Evolutionary conservation across 306 rosid species (phyloP), one percentile per base, ranked within the genome.

Genomic region (Rubus idaeus): DNA sequence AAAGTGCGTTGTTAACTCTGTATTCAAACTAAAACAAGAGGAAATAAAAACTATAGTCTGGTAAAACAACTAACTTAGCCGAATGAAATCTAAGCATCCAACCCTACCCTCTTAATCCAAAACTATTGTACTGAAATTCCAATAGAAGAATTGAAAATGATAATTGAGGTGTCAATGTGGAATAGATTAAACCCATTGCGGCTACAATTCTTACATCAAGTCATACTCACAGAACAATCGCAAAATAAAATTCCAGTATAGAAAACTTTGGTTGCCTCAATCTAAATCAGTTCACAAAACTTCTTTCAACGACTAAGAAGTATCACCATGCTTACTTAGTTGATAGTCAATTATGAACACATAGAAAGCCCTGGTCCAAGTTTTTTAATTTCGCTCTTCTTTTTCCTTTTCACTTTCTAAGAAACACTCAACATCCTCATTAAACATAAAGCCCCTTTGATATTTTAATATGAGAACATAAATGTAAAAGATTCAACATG

Each of bases 1-100:
- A 75, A 46, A 47, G 10, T 10, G 2, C 49, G 44, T 64, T 10
- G 77, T 75, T 13, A 75, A 39, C 69, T 56, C 56, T 45, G 20
- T 65, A 12, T n/a, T 53, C 13, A 40, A 39, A 40, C 17, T 14
- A 50, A 42, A 51, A 6, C 42, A 61, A 3, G 10, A 35, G 35
- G 68, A 37, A 14, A 62, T 62, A 12, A 37, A 62, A 62, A 4
- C 44, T 62, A 14, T 30, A 14, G 44, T 35, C 68, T 62, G 68
- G 11, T 30, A 60, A 30, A 60, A 30, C 16, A 62, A 26, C 66
- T 18, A 30, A 37, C 68, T 35, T 6, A 63, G 8, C 44, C 42
- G 0, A 63, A 37, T 37, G 10, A 37, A 30, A 62, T 35, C 1
- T 45, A 37, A 50, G 49, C 6, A 45, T 45, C 49, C 49, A 45